These are phyloP conservation scores for Suhomyces emberorum DNA, from an alignment of 805 yeast genomes.

Conservation along the genomic window DNA sequence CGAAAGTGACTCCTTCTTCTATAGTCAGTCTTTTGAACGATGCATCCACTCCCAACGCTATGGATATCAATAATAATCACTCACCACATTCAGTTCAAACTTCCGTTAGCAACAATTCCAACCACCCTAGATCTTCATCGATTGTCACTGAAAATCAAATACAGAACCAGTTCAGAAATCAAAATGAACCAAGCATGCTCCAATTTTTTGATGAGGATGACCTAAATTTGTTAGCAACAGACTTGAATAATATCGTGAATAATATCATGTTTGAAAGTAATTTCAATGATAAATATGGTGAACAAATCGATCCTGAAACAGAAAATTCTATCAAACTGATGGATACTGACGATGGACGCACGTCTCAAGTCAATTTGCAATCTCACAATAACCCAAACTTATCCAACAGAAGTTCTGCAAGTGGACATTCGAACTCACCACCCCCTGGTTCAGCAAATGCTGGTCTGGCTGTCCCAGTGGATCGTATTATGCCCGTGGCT, in stretches of 20 bases:
- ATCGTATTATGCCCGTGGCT: too few species aligned
- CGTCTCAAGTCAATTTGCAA: background rate
- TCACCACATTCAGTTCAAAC: slow-evolving; percentile 4
- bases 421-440: background rate
- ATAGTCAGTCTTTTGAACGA: slow-evolving; percentile 10
- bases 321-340: slow-evolving; percentile 1
- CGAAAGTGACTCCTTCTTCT: slow-evolving; percentile 7
- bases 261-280: slow-evolving; percentile 36
- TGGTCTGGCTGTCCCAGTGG: too few species aligned
- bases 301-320: slow-evolving; percentile 2
- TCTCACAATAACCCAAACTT: background rate
- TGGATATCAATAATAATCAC: slow-evolving; percentile 4
- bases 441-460: too few species aligned
- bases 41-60: slow-evolving; percentile 1
- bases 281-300: slow-evolving; percentile 13
- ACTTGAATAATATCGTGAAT: slow-evolving; percentile 38
- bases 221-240: slow-evolving; percentile 34
- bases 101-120: background rate
- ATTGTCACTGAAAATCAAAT: background rate
- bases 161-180: too few species aligned
- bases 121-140: background rate
- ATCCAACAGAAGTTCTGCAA: background rate
- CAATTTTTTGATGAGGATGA: slow-evolving; percentile 26
- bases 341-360: background rate
- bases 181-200: slow-evolving; percentile 6